These are phyloP conservation scores for Colletotrichum aenigma DNA, from an alignment of 2,329 filamentous ascomycete species.

Conservation along the genomic window DNA sequence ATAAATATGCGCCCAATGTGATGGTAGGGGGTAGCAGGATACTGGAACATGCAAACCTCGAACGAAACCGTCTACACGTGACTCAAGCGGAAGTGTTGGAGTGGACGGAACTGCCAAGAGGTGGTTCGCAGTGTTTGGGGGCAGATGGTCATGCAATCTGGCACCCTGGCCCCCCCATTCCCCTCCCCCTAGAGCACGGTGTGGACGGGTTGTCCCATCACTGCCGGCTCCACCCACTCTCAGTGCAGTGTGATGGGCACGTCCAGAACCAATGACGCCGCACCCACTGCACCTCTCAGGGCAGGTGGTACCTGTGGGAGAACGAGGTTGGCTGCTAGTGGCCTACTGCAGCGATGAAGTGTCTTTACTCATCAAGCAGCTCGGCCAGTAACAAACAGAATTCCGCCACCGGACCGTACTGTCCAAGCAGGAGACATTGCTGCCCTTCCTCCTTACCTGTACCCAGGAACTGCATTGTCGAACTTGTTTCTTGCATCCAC, in stretches of 20 bases:
- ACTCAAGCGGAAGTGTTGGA: not conserved
- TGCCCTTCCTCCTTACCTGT: not conserved
- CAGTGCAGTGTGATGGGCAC: not conserved
- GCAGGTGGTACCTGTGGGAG: not conserved
- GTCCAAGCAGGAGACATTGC: not conserved
- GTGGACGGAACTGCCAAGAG: not conserved
- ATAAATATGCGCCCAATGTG: not conserved
- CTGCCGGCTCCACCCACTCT: not conserved
- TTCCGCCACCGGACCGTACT: not conserved
- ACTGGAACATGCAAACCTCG: not conserved
- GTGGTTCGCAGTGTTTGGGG: not conserved
- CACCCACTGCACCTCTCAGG: not conserved
- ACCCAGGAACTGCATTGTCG: not conserved
- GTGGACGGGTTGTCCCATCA: not conserved
- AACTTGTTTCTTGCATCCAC: constrained; percentile 12
- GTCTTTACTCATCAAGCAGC: not conserved
- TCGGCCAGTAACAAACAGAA: not conserved
- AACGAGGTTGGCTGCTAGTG: not conserved
- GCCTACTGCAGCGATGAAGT: not conserved
- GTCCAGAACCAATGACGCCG: not conserved
- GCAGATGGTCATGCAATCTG: not conserved
- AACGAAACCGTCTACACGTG: not conserved
- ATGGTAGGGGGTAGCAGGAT: not conserved
- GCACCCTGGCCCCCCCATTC: not conserved
- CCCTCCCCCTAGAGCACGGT: not conserved